Evolutionary conservation across 371 early-diverging fungal genomes (phyloP).

Genomic region (Synchytrium microbalum): DNA sequence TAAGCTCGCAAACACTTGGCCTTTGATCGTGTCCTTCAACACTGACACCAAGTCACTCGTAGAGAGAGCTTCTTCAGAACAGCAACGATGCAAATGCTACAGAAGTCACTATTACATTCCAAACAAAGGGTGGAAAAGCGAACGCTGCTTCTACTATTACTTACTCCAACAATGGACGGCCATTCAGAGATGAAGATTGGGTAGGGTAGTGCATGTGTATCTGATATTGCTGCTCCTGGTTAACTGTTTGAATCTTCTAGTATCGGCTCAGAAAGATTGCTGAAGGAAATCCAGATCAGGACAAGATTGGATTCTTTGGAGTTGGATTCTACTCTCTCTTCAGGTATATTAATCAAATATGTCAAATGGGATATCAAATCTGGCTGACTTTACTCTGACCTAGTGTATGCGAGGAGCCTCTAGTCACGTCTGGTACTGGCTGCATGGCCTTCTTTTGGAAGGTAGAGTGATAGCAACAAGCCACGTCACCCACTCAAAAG

Average conservation of each 20-base stretch:
- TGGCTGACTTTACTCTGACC: too few relatives aligned
- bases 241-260: too few relatives aligned
- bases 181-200: constrained; percentile 81
- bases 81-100: constrained; percentile 45
- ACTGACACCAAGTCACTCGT: constrained; percentile 28
- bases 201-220: constrained; percentile 18
- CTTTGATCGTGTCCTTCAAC: not conserved
- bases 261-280: constrained; percentile 72
- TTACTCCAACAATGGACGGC: constrained; percentile 79
- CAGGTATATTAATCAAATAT: constrained; percentile 23
- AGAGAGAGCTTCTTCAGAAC: constrained; percentile 71
- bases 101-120: constrained; percentile 32
- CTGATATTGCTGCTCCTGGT: too few relatives aligned
- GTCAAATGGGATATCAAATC: not conserved
- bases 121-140: too few relatives aligned
- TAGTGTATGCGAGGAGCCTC: constrained; percentile 83
- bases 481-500: not conserved
- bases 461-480: constrained; percentile 6
- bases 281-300: constrained; percentile 83
- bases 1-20: constrained; percentile 21
- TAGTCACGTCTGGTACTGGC: constrained; percentile 31
- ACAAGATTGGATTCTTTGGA: constrained; percentile 79
- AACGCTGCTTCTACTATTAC: too few relatives aligned
- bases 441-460: constrained; percentile 88
- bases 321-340: constrained; percentile 84